Evolutionary conservation across 176 grass and related monocot genomes (phyloP).

Genomic region (Miscanthus lutarioriparius): DNA sequence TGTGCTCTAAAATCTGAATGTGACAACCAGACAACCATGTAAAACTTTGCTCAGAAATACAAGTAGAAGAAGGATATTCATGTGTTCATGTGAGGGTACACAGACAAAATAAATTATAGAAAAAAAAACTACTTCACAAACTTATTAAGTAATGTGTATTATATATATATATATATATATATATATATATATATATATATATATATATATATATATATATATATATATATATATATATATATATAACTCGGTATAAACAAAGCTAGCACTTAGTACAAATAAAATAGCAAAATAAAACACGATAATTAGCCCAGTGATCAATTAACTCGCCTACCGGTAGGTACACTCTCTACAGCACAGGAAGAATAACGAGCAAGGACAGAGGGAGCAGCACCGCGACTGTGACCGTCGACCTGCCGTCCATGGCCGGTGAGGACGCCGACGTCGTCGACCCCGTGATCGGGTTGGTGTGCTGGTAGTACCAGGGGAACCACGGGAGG

Average conservation of each 20-base stretch:
- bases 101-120: neutral
- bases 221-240: neutral
- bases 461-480: slow-evolving; percentile 59
- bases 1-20: neutral
- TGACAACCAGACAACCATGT: no score
- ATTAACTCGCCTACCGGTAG: neutral
- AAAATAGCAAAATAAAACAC: neutral
- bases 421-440: neutral
- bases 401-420: neutral
- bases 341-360: slow-evolving; percentile 15
- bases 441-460: slow-evolving; percentile 30
- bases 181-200: no score
- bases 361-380: slow-evolving; percentile 8
- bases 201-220: neutral
- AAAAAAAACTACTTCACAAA: neutral
- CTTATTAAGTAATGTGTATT: neutral
- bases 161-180: no score
- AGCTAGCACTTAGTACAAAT: neutral
- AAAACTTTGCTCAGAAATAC: neutral
- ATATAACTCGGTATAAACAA: neutral
- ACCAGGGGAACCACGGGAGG: slow-evolving; percentile 66
- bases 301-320: neutral
- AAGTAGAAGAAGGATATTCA: neutral
- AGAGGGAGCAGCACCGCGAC: neutral
- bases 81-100: neutral